A percentile compares a stretch with the other conserved stretches of the same genome.
Conservation (phyloP, 345 rosid genomes). For the Eucalyptus tenuipes region DNA sequence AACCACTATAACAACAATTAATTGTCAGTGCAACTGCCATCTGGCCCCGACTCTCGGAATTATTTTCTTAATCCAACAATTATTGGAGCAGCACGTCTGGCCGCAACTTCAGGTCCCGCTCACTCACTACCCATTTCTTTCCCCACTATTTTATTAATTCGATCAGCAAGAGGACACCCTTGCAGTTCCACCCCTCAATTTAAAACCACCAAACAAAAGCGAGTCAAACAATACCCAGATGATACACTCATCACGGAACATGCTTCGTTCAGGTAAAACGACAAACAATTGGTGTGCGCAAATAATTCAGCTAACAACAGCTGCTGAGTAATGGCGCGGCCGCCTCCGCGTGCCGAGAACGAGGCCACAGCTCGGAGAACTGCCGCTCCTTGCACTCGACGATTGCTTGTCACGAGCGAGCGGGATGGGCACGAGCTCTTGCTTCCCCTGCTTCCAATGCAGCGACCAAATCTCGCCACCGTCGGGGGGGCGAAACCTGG, state of each 20-base stretch:
- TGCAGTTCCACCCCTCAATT: background rate
- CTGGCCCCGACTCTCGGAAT: background rate
- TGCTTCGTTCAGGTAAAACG: background rate
- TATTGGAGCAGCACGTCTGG: background rate
- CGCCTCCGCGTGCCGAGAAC: conserved; percentile 10
- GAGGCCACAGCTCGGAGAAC: conserved; percentile 6
- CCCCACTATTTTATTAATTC: background rate
- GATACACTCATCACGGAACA: background rate
- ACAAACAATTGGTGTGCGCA: conserved; percentile 3
- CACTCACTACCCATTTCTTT: background rate
- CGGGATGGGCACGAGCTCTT: background rate
- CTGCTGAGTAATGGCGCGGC: conserved; percentile 17
- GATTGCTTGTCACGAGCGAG: conserved; percentile 12
- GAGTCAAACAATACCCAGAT: background rate
- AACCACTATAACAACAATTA: background rate
- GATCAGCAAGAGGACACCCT: background rate
- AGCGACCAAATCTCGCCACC: conserved; percentile 6
- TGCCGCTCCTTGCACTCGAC: conserved; percentile 18
- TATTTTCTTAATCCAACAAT: background rate
- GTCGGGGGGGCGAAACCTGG: background rate
- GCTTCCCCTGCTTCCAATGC: conserved; percentile 1
- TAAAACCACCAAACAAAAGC: background rate
- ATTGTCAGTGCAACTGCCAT: background rate
- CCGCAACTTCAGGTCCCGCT: background rate
- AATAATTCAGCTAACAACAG: background rate